These are phyloP conservation scores for Lentinula sp. DNA, from an alignment of 768 basidiomycete species.

Conservation along the genomic window DNA sequence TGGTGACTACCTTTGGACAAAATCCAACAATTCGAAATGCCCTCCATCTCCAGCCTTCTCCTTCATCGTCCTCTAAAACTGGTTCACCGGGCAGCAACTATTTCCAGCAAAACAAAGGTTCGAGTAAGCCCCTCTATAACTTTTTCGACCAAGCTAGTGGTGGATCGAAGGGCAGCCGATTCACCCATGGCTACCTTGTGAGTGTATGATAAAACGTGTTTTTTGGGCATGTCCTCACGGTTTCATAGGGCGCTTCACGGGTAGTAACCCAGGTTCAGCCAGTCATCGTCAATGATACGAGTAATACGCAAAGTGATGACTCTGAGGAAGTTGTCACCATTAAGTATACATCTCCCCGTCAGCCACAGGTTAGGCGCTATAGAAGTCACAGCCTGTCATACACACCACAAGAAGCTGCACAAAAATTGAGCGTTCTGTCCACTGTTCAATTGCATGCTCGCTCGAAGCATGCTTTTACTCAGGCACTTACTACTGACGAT, in stretches of 20 bases:
- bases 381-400: constrained; percentile 61
- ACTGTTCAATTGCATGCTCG: constrained; percentile 61
- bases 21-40: constrained; percentile 71
- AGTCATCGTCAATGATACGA: constrained; percentile 47
- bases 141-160: constrained; percentile 47
- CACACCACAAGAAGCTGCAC: constrained; percentile 32
- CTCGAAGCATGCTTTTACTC: constrained; percentile 50
- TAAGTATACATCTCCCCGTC: constrained; percentile 18
- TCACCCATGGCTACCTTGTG: constrained; percentile 65
- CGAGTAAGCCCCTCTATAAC: constrained; percentile 24
- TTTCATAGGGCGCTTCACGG: constrained; percentile 55
- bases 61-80: constrained; percentile 28
- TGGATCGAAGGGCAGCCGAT: constrained; percentile 69
- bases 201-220: constrained; percentile 12
- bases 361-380: constrained; percentile 27
- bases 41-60: constrained; percentile 57
- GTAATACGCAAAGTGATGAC: constrained; percentile 48
- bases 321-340: constrained; percentile 35
- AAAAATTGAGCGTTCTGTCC: constrained; percentile 51
- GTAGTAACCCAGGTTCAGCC: constrained; percentile 70
- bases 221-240: background rate
- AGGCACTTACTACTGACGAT: constrained; percentile 13
- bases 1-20: constrained; percentile 69
- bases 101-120: constrained; percentile 3
- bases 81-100: constrained; percentile 3